Evolutionary conservation across 331 rosid species (phyloP).

Genomic region (Malus hybrid): DNA sequence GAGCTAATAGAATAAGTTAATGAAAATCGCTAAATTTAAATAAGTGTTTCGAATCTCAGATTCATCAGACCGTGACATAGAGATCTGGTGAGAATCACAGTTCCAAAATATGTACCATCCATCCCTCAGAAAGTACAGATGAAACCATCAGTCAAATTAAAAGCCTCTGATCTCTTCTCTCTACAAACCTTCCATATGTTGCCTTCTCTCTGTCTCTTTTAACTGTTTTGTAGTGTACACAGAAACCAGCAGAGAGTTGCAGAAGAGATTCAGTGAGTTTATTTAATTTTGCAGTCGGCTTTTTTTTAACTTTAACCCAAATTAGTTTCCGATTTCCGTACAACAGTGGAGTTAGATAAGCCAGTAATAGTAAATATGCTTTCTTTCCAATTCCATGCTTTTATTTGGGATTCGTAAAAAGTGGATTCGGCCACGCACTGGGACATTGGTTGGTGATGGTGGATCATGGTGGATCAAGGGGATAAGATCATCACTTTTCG

Average conservation of each 20-base stretch:
- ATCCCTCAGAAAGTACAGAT: too few relatives aligned
- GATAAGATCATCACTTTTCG: conserved; percentile 28
- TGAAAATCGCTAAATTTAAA: too few relatives aligned
- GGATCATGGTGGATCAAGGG: neutral
- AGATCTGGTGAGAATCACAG: too few relatives aligned
- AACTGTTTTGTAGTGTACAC: neutral
- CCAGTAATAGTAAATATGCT: neutral
- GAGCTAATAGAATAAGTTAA: rapidly evolving
- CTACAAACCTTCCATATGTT: neutral
- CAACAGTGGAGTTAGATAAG: neutral
- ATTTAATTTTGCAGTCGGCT: neutral
- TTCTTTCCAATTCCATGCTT: neutral
- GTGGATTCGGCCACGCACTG: neutral
- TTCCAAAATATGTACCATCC: too few relatives aligned
- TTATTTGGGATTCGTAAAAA: neutral
- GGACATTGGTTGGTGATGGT: conserved; percentile 11
- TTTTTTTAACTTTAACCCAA: neutral
- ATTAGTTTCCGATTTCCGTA: neutral
- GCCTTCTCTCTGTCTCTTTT: neutral
- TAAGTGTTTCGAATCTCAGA: too few relatives aligned
- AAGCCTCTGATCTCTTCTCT: too few relatives aligned
- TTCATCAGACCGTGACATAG: too few relatives aligned
- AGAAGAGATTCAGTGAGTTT: neutral
- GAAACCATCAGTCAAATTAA: too few relatives aligned
- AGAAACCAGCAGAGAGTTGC: neutral